A percentile compares a stretch with the other conserved stretches of the same genome.
Evolutionary conservation across 1,139 yeast species (phyloP).

Genomic region (Blastobotrys elegans): DNA sequence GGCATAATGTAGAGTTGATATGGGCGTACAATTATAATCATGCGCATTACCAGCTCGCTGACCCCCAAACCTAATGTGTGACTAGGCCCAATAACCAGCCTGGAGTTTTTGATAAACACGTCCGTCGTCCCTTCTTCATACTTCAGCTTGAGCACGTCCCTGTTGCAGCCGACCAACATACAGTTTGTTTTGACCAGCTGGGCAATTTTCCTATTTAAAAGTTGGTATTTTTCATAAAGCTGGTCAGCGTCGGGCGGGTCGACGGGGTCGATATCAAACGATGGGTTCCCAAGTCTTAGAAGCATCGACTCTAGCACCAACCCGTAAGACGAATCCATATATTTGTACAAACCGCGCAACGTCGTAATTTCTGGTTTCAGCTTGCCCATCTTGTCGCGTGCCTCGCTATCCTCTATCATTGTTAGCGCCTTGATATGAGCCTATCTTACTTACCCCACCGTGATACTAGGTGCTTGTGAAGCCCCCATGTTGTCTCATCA

Average conservation of each 20-base stretch:
- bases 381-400: background rate
- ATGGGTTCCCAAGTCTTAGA: background rate
- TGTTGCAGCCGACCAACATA: background rate
- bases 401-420: background rate
- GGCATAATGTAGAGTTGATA: background rate
- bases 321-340: background rate
- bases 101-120: background rate
- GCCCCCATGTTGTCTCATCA: conserved; percentile 2
- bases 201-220: background rate
- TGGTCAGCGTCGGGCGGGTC: background rate
- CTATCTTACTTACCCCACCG: conserved; percentile 9
- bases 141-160: background rate
- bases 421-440: background rate
- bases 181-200: background rate
- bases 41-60: conserved; percentile 3
- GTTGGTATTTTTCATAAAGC: background rate
- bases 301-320: background rate
- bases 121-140: background rate
- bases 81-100: background rate
- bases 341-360: background rate
- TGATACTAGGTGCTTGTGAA: background rate
- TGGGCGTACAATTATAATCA: conserved; percentile 2
- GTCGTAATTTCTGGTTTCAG: background rate
- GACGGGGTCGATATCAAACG: background rate
- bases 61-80: background rate